Base-by-base conservation (phyloP, 2,329 filamentous ascomycete genomes). In the Aspergillus sp. region DNA sequence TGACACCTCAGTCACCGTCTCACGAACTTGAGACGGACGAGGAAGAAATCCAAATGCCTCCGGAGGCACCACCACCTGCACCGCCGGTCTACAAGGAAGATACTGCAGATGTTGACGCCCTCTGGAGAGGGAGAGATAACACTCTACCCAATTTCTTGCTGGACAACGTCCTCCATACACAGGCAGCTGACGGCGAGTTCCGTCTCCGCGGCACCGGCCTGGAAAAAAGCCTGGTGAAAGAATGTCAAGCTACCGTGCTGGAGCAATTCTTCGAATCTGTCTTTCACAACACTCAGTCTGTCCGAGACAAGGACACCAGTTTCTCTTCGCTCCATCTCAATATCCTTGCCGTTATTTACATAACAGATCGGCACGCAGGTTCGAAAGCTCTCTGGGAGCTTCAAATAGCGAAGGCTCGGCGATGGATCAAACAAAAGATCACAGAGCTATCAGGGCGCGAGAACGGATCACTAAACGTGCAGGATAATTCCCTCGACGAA, bases 301-400 rank as follows among this genome's bases (percentile, higher is more conserved):
- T 33, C 10, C 17, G 6, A 4, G 14, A n/a, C 6, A 3, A n/a
- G 2, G 35, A 38, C 16, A 3, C n/a, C 4, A n/a, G 14, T 19
- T 5, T 46, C 24, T 14, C 8, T 3, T n/a, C 16, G 13, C 22
- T 46, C 11, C 44, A 14, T 9, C 30, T 17, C 22, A 46, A 46
- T 46, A 16, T 46, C 13, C 44, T 46, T 46, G 24, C 30, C 10
- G 26, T 46, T 30, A 4, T 46, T 8, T 33, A 35, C 26, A 46
- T 46, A 17, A 46, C 24, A 9, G 24, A 33, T 20, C 3, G 14
- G 22, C 14, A 46, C 14, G 44, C 44, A 2, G 14, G 20, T 8
- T 46, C 44, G 5, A 32, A 32, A 24, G 24, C 6, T n/a, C 44
- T 46, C 30, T 46, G 44, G 44, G 44, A 46, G 26, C 44, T 46